Evolutionary conservation across 2,329 filamentous ascomycete genomes (phyloP), one percentile per base, ranked within the genome.

Genomic region (Aspergillus uvarum): DNA sequence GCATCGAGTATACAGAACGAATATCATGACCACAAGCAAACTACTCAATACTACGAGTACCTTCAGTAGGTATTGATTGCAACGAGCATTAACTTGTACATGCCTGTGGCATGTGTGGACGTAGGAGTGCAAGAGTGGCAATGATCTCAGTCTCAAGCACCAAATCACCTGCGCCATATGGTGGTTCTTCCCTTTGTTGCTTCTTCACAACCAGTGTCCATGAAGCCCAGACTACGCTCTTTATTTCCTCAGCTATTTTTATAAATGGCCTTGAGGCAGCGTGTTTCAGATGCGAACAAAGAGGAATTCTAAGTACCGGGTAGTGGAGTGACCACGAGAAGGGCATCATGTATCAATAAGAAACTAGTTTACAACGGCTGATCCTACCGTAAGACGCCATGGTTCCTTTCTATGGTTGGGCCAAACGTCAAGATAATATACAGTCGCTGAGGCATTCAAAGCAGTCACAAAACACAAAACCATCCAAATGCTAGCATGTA

Each of bases 371-470:
- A 44, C 38, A 44, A 44, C 16, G 14, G 38, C n/a, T 16, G 38
- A 12, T n/a, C 38, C 38, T 16, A 19, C 38, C 38, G 38, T 44
- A 44, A 19, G 38, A 19, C 38, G 38, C 38, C 38, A 16, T 44
- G 38, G 7, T 44, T n/a, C 38, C 38, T 44, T 44, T 44, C 38
- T 44, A 44, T 44, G n/a, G n/a, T 44, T 44, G 38, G 26, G 38
- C 49, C 54, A 52, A 51, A 29, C 26, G 21, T 12, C 42, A 38
- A 49, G 44, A 58, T 66, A 66, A 62, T 65, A 59, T 64, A 65
- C 64, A 65, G 53, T 47, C 55, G 54, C 59, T 42, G 53, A 59
- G 51, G 50, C 51, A 54, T 51, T 54, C 52, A 61, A 53, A 55
- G 54, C 56, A 61, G 53, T 59, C 47, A 42, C 54, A 53, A 56